phyloP scores from a whole-genome alignment of 2,329 filamentous ascomycete genomes.

The Penicillium brevicompactum region DNA sequence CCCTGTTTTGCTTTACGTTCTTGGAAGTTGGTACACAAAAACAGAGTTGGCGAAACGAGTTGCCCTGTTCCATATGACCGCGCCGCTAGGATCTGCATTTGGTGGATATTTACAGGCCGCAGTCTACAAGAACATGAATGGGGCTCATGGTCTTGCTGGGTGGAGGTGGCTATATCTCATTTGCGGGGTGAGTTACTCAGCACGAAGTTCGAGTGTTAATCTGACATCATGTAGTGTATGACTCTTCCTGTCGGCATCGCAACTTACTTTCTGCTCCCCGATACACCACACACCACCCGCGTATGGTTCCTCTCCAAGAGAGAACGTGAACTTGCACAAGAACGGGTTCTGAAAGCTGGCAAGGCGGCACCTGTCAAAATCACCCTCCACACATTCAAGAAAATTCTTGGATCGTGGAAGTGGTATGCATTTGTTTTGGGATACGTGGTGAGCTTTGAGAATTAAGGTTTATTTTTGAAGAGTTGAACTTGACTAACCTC shows the following conservation, averaged over 20 bases:
- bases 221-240: conserved; percentile 33
- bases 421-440: conserved; percentile 36
- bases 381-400: conserved; percentile 22
- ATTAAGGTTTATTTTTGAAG: neutral
- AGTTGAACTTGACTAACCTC: neutral
- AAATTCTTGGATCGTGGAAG: conserved; percentile 22
- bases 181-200: conserved; percentile 11
- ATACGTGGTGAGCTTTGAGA: conserved; percentile 22
- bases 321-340: conserved; percentile 44
- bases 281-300: conserved; percentile 47
- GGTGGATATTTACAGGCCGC: conserved; percentile 36
- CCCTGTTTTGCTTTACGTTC: conserved; percentile 32
- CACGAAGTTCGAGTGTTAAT: neutral
- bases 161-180: conserved; percentile 40
- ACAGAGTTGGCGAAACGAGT: conserved; percentile 32
- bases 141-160: conserved; percentile 31
- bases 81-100: conserved; percentile 28
- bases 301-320: conserved; percentile 44
- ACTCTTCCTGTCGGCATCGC: conserved; percentile 50
- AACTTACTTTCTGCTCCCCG: conserved; percentile 48
- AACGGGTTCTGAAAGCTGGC: conserved; percentile 49
- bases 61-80: conserved; percentile 31
- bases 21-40: conserved; percentile 35
- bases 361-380: conserved; percentile 29
- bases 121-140: conserved; percentile 31